A percentile compares a stretch with the other conserved stretches of the same genome.
Conservation (phyloP, 2,329 filamentous ascomycete species). For the Chaetomium sp. region DNA sequence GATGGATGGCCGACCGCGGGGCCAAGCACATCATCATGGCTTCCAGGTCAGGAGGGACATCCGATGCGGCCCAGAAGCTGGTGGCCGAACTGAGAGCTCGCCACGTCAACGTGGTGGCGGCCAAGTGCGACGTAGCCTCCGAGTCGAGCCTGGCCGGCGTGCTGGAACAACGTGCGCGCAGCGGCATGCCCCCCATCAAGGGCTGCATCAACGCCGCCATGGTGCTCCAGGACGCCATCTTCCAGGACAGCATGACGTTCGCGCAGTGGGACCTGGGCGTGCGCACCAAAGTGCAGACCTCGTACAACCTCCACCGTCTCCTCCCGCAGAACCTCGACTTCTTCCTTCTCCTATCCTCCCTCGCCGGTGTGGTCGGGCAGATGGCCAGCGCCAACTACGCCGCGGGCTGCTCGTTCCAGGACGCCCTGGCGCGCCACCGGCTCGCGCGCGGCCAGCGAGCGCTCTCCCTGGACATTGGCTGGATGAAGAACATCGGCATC, state of each 20-base stretch:
- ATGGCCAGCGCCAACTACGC: conserved; percentile 2
- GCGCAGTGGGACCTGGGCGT: conserved; percentile 30
- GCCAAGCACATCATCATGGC: conserved; percentile 34
- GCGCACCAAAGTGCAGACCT: conserved; percentile 35
- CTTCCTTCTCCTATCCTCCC: conserved; percentile 8
- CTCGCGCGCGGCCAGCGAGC: conserved; percentile 4
- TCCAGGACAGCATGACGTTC: conserved; percentile 11
- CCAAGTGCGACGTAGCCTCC: background rate
- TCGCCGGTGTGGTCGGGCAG: background rate
- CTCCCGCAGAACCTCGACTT: conserved; percentile 11
- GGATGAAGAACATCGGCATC: conserved; percentile 21
- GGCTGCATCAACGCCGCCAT: background rate
- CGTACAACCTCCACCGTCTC: conserved; percentile 19
- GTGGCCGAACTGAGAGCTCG: background rate
- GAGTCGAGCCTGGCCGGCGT: background rate
- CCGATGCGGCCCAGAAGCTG: background rate
- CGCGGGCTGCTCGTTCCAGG: conserved; percentile 11
- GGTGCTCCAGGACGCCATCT: background rate
- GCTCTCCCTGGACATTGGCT: conserved; percentile 31
- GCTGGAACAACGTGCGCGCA: background rate
- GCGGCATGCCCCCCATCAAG: background rate
- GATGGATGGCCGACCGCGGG: conserved; percentile 33
- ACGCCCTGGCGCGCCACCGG: conserved; percentile 8
- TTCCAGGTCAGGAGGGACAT: conserved; percentile 27
- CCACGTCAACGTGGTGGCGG: background rate